Evolutionary conservation across 2,329 filamentous ascomycete species (phyloP).

Genomic region (Claviceps africana): DNA sequence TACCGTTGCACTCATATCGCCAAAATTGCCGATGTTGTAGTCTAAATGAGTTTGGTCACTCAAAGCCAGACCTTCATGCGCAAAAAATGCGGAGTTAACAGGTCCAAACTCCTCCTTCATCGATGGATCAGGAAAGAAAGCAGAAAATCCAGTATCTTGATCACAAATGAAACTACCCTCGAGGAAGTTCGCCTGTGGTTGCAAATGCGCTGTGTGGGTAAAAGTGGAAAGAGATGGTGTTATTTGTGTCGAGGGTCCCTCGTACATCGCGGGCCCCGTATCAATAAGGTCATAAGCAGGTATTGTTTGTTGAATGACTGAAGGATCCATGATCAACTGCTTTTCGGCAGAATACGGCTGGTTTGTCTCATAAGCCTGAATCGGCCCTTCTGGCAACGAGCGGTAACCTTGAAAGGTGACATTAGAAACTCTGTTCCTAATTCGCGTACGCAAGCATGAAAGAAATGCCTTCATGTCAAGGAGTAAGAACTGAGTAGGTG

Average conservation of each 20-base stretch:
- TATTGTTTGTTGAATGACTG: not conserved
- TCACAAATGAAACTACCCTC: not conserved
- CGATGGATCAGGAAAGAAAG: conserved; percentile 2
- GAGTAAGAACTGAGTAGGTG: not conserved
- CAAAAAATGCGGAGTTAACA: not conserved
- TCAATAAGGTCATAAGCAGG: not conserved
- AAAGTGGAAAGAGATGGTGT: not conserved
- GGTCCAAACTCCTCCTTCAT: not conserved
- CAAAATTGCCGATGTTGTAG: not conserved
- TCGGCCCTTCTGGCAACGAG: conserved; percentile 13
- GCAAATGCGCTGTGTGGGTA: conserved; percentile 1
- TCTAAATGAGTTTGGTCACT: not conserved
- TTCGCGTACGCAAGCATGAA: not conserved
- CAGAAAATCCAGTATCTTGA: not conserved
- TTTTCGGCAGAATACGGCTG: conserved; percentile 15
- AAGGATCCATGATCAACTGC: not conserved
- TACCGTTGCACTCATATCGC: not conserved
- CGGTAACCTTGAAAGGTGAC: conserved; percentile 18
- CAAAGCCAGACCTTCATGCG: not conserved
- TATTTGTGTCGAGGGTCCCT: not conserved
- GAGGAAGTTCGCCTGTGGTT: not conserved
- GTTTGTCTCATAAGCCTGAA: conserved; percentile 16
- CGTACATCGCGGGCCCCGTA: not conserved
- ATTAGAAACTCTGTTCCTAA: not conserved
- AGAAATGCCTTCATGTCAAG: not conserved